Base-by-base conservation (phyloP, 2,329 filamentous ascomycete species). In the Beauveria sp. region DNA sequence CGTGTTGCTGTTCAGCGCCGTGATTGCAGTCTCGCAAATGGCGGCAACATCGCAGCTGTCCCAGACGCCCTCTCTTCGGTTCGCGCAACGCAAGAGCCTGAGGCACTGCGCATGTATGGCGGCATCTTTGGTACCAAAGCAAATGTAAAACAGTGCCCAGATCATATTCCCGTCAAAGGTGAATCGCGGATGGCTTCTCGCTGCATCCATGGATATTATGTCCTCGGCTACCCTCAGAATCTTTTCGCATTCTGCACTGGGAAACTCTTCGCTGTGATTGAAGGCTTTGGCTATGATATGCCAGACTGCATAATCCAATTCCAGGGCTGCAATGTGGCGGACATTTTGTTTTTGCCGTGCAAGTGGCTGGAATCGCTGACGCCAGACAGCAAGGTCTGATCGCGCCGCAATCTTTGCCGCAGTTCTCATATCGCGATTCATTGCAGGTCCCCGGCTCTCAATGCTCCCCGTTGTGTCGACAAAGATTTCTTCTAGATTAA, bases 11-110 rank as follows among this genome's bases (percentile, higher is more conserved):
- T 26, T n/a, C 22, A 54, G 34, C 7, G 51, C 51, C 22, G 37
- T 8, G 16, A 41, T 12, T 2, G 51, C 51, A 3, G 51, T 28
- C 22, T 54, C 34, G 34, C 51, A 16, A 24, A 66, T 59, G 26
- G 61, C 57, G 0, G 62, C 64, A 20, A 68, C 59, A 5, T 68
- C 67, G 48, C 62, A 61, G 41, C 66, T 68, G 34, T 68, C 67
- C 66, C 67, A 68, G 1, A 68, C 59, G 0, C 67, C 66, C 26
- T 68, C 67, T 12, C 67, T 53, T 12, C 66, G 46, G 10, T 62
- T 50, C 3, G 67, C 52, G 0, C 61, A 61, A 1, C 61, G 63
- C 6, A 68, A 26, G 5, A 68, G 10, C 18, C 5, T 16, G 14
- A 67, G 56, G 7, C 64, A 57, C 12, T 58, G 55, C 1, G 43